Evolutionary conservation across 768 basidiomycete species (phyloP).

Genomic region (Pisolithus orientalis): DNA sequence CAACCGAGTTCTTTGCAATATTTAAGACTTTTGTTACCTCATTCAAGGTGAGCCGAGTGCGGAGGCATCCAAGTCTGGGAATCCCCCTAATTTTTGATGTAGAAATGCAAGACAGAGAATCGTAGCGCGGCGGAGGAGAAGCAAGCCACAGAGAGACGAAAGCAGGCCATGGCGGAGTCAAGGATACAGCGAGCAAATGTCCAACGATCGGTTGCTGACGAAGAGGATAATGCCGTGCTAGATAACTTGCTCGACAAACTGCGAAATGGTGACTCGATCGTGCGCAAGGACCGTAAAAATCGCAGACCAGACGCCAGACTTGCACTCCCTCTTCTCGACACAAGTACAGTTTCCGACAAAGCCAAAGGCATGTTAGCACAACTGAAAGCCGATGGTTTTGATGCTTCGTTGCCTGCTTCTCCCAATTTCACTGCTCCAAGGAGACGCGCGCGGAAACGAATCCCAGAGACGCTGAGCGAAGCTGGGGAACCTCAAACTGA

Average conservation of each 20-base stretch:
- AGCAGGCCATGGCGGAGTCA: conserved; percentile 58
- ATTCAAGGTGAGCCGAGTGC: conserved; percentile 55
- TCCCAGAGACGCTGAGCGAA: conserved; percentile 33
- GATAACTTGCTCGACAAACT: conserved; percentile 70
- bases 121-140: conserved; percentile 67
- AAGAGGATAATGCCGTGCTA: conserved; percentile 53
- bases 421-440: conserved; percentile 34
- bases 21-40: conserved; percentile 97
- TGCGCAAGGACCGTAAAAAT: conserved; percentile 47
- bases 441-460: conserved; percentile 23
- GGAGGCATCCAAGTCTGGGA: not conserved
- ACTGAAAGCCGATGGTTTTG: conserved; percentile 67
- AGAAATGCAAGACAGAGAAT: conserved; percentile 90
- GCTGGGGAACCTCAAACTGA: conserved; percentile 25
- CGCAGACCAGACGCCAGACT: conserved; percentile 34
- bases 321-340: conserved; percentile 9
- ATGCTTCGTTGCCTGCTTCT: conserved; percentile 38
- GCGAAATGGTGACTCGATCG: conserved; percentile 60
- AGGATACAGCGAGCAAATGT: conserved; percentile 49
- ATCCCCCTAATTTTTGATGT: conserved; percentile 7
- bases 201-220: conserved; percentile 38
- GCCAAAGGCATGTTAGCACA: conserved; percentile 74
- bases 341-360: conserved; percentile 30
- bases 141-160: conserved; percentile 60
- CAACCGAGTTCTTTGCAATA: conserved; percentile 90